phyloP scores from a whole-genome alignment of 2,329 filamentous ascomycete species.

The Keithomyces neogunnii region DNA sequence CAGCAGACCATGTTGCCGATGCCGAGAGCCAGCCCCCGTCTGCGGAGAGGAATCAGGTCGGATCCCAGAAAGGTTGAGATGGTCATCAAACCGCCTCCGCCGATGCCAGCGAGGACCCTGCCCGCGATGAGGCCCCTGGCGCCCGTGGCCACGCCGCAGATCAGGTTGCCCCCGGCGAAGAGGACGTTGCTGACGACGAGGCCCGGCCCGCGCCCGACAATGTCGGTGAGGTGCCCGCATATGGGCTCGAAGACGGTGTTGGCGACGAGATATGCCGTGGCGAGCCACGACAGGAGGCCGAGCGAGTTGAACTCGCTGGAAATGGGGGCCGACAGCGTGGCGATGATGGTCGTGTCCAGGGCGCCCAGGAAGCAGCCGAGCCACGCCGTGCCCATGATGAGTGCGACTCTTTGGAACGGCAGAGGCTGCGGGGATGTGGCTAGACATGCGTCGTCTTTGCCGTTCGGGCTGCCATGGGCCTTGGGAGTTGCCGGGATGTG shows the following conservation, averaged over 20 bases:
- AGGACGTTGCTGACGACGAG: slow-evolving; percentile 65
- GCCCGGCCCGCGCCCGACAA: slow-evolving; percentile 65
- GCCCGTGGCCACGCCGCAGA: slow-evolving; percentile 60
- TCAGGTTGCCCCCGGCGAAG: slow-evolving; percentile 65
- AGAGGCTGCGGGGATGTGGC: neutral
- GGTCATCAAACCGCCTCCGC: slow-evolving; percentile 63
- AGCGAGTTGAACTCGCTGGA: slow-evolving; percentile 71
- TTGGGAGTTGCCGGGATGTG: too few species aligned
- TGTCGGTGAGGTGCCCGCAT: slow-evolving; percentile 71
- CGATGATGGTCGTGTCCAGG: slow-evolving; percentile 66
- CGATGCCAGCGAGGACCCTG: slow-evolving; percentile 31
- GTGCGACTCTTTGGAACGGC: neutral
- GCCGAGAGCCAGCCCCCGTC: neutral
- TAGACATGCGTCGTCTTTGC: too few species aligned
- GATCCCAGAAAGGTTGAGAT: slow-evolving; percentile 54
- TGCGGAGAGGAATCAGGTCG: slow-evolving; percentile 58
- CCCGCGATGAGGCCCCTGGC: slow-evolving; percentile 65
- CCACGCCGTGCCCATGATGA: neutral
- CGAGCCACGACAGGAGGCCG: slow-evolving; percentile 71
- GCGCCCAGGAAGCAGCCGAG: slow-evolving; percentile 42
- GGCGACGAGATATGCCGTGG: slow-evolving; percentile 70
- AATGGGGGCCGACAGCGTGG: slow-evolving; percentile 69
- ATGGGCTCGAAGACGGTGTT: slow-evolving; percentile 60
- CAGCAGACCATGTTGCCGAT: neutral
- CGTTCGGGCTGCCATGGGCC: too few species aligned